These are phyloP conservation scores for Agrostemma githago DNA, from an alignment of 148 eudicot species.

Conservation along the genomic window DNA sequence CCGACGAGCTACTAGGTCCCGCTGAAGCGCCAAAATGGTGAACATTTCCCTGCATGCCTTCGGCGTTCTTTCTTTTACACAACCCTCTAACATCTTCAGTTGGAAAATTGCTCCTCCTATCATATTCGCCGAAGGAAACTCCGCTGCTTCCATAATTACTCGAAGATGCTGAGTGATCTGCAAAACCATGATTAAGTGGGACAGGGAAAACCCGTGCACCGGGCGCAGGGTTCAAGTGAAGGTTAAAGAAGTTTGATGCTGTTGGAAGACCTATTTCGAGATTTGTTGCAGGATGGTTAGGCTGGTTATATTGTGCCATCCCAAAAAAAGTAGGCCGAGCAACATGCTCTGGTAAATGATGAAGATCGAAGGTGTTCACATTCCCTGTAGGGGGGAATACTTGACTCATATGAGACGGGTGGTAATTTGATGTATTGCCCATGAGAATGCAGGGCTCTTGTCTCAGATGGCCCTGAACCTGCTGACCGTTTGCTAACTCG, in stretches of 20 bases:
- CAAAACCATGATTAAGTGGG: conserved; percentile 47
- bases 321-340: conserved; percentile 49
- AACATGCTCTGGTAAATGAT: conserved; percentile 40
- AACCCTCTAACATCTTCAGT: conserved; percentile 45
- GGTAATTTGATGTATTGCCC: conserved; percentile 41
- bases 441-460: conserved; percentile 56
- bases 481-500: conserved; percentile 56
- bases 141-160: conserved; percentile 42
- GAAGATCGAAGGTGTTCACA: conserved; percentile 40
- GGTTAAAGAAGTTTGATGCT: conserved; percentile 38
- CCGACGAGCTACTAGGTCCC: conserved; percentile 62
- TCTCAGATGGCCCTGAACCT: conserved; percentile 43
- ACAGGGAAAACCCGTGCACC: conserved; percentile 50
- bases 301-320: conserved; percentile 48
- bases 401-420: conserved; percentile 41
- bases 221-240: conserved; percentile 49
- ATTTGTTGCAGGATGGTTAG: conserved; percentile 51
- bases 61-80: conserved; percentile 69
- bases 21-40: conserved; percentile 45
- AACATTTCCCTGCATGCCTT: conserved; percentile 39
- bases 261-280: conserved; percentile 43
- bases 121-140: conserved; percentile 41
- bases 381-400: conserved; percentile 49
- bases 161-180: conserved; percentile 52
- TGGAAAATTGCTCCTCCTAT: conserved; percentile 34